Evolutionary conservation across 495 filamentous ascomycete species (phyloP).

Genomic region (Parmelia sp.): DNA sequence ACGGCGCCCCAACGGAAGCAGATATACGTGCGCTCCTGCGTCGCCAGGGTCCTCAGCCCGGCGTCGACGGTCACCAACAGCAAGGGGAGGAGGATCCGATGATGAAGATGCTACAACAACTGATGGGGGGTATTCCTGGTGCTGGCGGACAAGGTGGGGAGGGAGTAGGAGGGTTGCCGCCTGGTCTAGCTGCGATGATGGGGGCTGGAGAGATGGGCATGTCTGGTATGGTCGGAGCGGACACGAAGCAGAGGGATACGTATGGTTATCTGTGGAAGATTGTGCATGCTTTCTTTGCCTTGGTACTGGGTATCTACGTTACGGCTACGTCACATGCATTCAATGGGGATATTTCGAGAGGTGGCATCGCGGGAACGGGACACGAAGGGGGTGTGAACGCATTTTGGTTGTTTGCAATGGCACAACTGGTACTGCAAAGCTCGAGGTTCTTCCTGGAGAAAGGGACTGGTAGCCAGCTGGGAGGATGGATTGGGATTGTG

Average conservation of each 20-base stretch:
- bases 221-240: conserved; percentile 33
- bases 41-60: conserved; percentile 31
- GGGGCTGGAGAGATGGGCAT: conserved; percentile 24
- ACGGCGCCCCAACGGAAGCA: conserved; percentile 21
- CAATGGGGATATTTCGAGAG: conserved; percentile 44
- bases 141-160: conserved; percentile 26
- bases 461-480: conserved; percentile 23
- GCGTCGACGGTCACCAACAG: conserved; percentile 32
- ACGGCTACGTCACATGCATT: conserved; percentile 54
- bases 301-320: conserved; percentile 67
- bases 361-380: conserved; percentile 20
- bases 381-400: conserved; percentile 36
- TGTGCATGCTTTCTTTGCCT: conserved; percentile 66
- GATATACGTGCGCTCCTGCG: conserved; percentile 40
- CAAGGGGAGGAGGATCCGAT: conserved; percentile 50
- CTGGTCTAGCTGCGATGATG: conserved; percentile 33
- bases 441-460: conserved; percentile 60
- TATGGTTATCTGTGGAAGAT: conserved; percentile 61
- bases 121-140: conserved; percentile 46
- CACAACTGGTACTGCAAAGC: conserved; percentile 65
- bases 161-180: conserved; percentile 31
- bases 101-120: conserved; percentile 53
- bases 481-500: conserved; percentile 54
- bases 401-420: conserved; percentile 78
- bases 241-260: conserved; percentile 18